Conservation (phyloP, 2,329 filamentous ascomycete genomes). For the Xylariaceae sp. region DNA sequence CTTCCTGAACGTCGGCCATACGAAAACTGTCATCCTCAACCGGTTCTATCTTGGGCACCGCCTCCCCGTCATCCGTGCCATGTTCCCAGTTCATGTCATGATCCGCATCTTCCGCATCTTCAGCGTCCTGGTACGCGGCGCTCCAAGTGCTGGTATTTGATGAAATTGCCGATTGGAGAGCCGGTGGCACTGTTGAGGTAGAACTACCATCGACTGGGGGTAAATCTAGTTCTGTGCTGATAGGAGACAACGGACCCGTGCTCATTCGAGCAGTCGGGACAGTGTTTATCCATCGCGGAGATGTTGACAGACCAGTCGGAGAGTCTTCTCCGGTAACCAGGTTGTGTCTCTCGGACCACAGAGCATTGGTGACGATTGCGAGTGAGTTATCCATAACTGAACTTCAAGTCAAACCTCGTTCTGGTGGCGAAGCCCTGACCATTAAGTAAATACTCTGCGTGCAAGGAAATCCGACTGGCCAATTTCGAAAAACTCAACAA, state of each 20-base stretch:
- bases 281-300: constrained; percentile 45
- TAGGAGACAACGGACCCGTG: constrained; percentile 58
- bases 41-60: constrained; percentile 63
- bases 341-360: constrained; percentile 54
- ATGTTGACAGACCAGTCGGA: constrained; percentile 43
- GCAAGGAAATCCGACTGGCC: constrained; percentile 5
- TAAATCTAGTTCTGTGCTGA: constrained; percentile 57
- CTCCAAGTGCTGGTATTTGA: constrained; percentile 55
- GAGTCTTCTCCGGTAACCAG: constrained; percentile 52
- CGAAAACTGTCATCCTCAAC: constrained; percentile 61
- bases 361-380: constrained; percentile 48
- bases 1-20: constrained; percentile 58
- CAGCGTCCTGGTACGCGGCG: constrained; percentile 45
- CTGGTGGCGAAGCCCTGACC: constrained; percentile 27
- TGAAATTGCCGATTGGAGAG: constrained; percentile 54
- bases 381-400: constrained; percentile 55
- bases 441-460: constrained; percentile 22
- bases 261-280: constrained; percentile 43
- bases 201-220: constrained; percentile 42
- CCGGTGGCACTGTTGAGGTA: constrained; percentile 48
- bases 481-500: constrained; percentile 1
- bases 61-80: constrained; percentile 51
- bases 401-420: constrained; percentile 48
- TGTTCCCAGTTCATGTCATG: constrained; percentile 56
- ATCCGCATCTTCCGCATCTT: constrained; percentile 45